Conservation (phyloP, 768 basidiomycete species). For the Inosperma sp. region DNA sequence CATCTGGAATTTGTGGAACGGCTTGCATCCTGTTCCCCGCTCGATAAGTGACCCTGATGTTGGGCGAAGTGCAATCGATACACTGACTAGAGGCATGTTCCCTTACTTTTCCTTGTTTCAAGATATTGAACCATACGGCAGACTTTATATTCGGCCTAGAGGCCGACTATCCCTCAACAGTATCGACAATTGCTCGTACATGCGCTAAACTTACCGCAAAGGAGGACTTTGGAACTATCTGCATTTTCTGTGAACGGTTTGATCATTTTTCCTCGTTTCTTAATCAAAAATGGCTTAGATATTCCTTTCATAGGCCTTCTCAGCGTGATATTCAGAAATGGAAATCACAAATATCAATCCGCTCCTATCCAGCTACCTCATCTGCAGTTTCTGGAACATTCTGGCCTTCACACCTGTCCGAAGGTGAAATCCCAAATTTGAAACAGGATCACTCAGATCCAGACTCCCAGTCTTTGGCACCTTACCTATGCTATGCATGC, state of each 20-base stretch:
- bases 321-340: slow-evolving; percentile 65
- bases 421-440: slow-evolving; percentile 16
- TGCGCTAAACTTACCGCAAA: slow-evolving; percentile 76
- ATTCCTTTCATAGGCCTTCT: slow-evolving; percentile 43
- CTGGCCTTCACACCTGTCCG: slow-evolving; percentile 26
- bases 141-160: slow-evolving; percentile 81
- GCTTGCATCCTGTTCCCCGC: slow-evolving; percentile 41
- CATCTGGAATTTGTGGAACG: slow-evolving; percentile 72
- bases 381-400: slow-evolving; percentile 20
- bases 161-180: slow-evolving; percentile 80
- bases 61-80: slow-evolving; percentile 54
- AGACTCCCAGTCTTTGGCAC: slow-evolving; percentile 30
- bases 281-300: neutral
- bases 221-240: slow-evolving; percentile 42
- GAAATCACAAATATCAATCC: slow-evolving; percentile 72
- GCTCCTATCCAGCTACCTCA: slow-evolving; percentile 39
- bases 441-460: neutral
- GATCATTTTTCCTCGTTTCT: slow-evolving; percentile 11
- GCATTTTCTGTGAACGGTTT: slow-evolving; percentile 65
- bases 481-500: slow-evolving; percentile 58
- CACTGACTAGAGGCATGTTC: slow-evolving; percentile 62
- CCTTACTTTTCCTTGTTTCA: neutral
- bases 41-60: slow-evolving; percentile 34
- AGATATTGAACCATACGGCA: slow-evolving; percentile 22
- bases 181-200: slow-evolving; percentile 77